Conservation (phyloP, 164 flowering plant genomes). For the Cinnamomum micranthum region DNA sequence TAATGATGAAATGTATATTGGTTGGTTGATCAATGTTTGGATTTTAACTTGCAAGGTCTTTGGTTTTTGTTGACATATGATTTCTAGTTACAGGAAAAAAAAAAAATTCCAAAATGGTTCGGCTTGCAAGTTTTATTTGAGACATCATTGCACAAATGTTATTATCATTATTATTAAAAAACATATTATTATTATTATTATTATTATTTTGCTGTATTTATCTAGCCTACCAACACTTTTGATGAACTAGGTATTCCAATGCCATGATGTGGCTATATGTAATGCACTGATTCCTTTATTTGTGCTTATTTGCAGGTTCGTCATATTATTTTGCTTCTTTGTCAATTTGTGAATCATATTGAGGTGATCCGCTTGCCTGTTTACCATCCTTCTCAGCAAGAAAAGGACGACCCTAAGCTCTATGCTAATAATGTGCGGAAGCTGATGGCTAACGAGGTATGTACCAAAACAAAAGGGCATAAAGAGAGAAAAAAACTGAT, state of each 20-base stretch:
- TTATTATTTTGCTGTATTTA: not conserved
- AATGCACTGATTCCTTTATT: not conserved
- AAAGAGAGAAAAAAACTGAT: no score
- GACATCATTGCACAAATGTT: not conserved
- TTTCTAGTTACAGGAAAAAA: no score
- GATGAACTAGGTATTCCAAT: no score
- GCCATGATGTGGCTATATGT: no score
- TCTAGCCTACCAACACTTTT: not conserved
- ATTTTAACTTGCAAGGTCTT: no score
- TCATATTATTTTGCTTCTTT: conserved; percentile 80
- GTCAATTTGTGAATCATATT: conserved; percentile 85
- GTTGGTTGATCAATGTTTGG: no score
- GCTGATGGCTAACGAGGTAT: conserved; percentile 91
- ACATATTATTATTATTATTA: not conserved
- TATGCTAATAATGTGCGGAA: conserved; percentile 80
- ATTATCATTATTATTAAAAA: not conserved
- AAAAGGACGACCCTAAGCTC: conserved; percentile 83
- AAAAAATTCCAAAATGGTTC: not conserved
- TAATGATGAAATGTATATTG: no score
- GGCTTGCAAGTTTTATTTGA: not conserved
- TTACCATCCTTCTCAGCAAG: conserved; percentile 78
- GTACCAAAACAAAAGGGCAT: not conserved
- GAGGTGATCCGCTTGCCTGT: conserved; percentile 75
- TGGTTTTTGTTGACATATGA: no score
- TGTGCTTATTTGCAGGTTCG: conserved; percentile 56